Base-by-base conservation (phyloP, 495 filamentous ascomycete genomes). In the Schizothecium vesticola region DNA sequence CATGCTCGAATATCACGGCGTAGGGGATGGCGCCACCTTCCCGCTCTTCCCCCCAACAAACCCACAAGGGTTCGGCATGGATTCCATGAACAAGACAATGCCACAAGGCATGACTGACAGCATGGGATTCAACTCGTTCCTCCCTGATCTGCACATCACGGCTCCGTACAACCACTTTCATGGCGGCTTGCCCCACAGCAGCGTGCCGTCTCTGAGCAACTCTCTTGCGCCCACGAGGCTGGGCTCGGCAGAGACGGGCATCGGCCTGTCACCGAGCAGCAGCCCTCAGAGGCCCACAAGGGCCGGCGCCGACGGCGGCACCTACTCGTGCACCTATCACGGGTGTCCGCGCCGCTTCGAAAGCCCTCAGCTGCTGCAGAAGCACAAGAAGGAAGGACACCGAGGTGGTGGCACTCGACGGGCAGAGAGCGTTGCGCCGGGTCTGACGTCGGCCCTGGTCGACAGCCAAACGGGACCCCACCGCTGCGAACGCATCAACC, bases 311-410 rank as follows among this genome's bases (percentile, higher is more conserved):
- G 90, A 94, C 72, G 85, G 88, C 29, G 95, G 94, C 13, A 96
- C 92, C 1, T 99, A 97, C 83, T 93, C 92, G 22, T 99, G 96
- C 78, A 96, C 92, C 16, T 96, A 97, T 72, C 92, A 94, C 77
- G 92, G 92, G 60, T 99, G 95, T 76, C 89, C 89, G 0, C 85
- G 87, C 65, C 92, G 95, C 65, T 99, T 99, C 75, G 91, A 96
- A 66, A 91, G 91, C 8, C 90, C 92, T 12, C 84, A 87, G 25
- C 89, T 93, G 75, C 86, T 99, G 25, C 92, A 97, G 77, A 94
- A 93, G 79, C 95, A 99, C 83, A 97, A 97, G 82, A 90, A 93
- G 23, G 96, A 99, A 75, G 91, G 87, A 3, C 95, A 99, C 77
- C 88, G 96, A 33, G 89, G 91, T 57, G 75, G 65, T 70, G 70